Percentiles rank a stretch among this genome's conserved stretches.
These are phyloP conservation scores for Coemansia sp. DNA, from an alignment of 192 early-diverging fungal species.

Conservation along the genomic window DNA sequence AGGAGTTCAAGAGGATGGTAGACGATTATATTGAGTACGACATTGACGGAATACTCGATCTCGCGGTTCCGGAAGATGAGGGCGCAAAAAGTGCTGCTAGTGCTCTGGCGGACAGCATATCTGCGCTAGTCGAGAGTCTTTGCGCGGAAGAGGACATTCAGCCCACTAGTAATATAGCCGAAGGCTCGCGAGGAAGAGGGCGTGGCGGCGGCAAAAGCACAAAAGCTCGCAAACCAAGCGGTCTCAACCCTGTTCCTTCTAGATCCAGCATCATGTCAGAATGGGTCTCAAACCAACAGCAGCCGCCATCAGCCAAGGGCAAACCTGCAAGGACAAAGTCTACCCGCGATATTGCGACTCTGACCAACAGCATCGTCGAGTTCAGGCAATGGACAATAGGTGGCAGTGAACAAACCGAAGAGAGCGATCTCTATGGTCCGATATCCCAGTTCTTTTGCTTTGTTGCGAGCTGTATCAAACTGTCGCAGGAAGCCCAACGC, in stretches of 20 bases:
- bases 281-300: neutral
- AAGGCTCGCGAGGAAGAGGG: too few relatives aligned
- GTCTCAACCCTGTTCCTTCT: too few relatives aligned
- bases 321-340: neutral
- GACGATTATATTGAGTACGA: neutral
- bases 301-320: neutral
- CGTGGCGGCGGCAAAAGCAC: too few relatives aligned
- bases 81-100: neutral
- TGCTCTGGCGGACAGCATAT: neutral
- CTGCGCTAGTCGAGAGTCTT: neutral
- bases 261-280: neutral
- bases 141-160: too few relatives aligned
- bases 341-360: too few relatives aligned
- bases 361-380: neutral
- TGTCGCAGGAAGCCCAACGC: neutral
- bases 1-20: too few relatives aligned
- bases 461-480: neutral
- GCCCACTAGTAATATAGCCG: neutral
- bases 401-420: neutral
- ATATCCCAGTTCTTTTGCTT: neutral
- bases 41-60: neutral
- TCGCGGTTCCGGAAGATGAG: neutral
- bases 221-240: too few relatives aligned
- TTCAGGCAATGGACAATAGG: neutral
- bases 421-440: neutral